These are phyloP conservation scores for Ogataea allantospora DNA, from an alignment of 805 yeast species.

Conservation along the genomic window DNA sequence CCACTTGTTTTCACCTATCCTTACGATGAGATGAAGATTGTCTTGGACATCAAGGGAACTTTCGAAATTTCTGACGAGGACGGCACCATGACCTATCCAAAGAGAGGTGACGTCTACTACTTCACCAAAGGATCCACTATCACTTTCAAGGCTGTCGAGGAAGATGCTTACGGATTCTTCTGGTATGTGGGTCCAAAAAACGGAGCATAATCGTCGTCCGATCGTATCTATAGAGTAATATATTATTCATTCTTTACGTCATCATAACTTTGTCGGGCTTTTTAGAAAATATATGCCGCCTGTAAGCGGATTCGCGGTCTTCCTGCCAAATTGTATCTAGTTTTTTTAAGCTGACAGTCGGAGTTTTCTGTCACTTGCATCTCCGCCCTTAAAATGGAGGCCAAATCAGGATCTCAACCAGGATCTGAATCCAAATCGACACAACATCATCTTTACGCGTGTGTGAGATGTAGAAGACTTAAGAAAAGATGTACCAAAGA, in stretches of 20 bases:
- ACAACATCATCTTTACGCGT: conserved; percentile 32
- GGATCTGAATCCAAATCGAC: background rate
- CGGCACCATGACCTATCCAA: conserved; percentile 54
- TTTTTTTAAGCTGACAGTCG: conserved; percentile 4
- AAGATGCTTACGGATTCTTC: conserved; percentile 57
- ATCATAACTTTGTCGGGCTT: conserved; percentile 3
- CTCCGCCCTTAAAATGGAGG: conserved; percentile 1
- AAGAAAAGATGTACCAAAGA: conserved; percentile 51
- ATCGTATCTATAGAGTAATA: background rate
- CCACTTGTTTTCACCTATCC: conserved; percentile 60
- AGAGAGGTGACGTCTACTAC: conserved; percentile 65
- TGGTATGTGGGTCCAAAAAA: conserved; percentile 54
- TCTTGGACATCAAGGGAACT: conserved; percentile 63
- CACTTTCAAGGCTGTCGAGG: conserved; percentile 48
- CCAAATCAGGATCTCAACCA: background rate
- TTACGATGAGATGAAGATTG: conserved; percentile 67
- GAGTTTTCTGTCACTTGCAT: conserved; percentile 5
- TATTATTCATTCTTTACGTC: background rate
- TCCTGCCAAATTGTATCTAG: background rate
- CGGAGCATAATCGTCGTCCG: conserved; percentile 8
- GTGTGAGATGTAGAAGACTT: conserved; percentile 46
- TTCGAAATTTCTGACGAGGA: conserved; percentile 59
- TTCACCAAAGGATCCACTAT: conserved; percentile 63
- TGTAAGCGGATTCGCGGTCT: background rate
- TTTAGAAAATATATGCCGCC: conserved; percentile 4